Base-by-base conservation (phyloP, 768 basidiomycete genomes). In the Gelatoporia subvermispora region DNA sequence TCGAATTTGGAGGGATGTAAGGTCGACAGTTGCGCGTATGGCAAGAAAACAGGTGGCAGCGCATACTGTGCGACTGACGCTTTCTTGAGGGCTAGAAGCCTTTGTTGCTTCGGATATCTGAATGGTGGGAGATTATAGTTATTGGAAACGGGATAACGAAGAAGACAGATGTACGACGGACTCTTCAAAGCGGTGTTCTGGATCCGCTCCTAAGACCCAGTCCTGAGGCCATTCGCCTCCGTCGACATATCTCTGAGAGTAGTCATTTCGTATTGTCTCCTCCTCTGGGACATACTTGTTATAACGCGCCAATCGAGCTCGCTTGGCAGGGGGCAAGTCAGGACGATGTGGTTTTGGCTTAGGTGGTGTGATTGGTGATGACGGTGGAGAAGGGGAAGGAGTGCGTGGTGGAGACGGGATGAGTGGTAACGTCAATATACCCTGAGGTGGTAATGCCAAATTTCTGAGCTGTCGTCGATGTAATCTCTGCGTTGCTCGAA, bases 241-340 rank as follows among this genome's bases (percentile, higher is more conserved):
- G 58, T 90, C 85, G 28, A 94, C 92, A 65, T 95, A 97, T 54
- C 85, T 73, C 65, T 87, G 85, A 0, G 88, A 90, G 61, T 94
- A 93, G 69, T 99, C 94, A 58, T 96, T 98, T 41, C 96, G 78
- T 38, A 99, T 88, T 0, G 93, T 97, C 65, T 99, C 95, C 62
- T 99, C 95, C 52, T 93, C 91, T 1, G 89, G 85, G 15, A 93
- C 77, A 56, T 95, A 94, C 60, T 94, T 93, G 28, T 65, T 63
- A 55, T 90, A 93, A 31, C 86, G 75, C 18, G 77, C 73, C 5
- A 79, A 69, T 3, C 88, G 77, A 0, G 87, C 86, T 3, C 81
- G 79, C 62, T 93, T 93, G 5, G 81, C 76, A n/a, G 82, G 82
- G 1, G 84, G 77, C 4, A 81, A 60, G 46, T 81, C 78, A 65